These are phyloP conservation scores for Skeletonema grethae DNA, from an alignment of 108 stramenopile genomes.

Conservation along the genomic window DNA sequence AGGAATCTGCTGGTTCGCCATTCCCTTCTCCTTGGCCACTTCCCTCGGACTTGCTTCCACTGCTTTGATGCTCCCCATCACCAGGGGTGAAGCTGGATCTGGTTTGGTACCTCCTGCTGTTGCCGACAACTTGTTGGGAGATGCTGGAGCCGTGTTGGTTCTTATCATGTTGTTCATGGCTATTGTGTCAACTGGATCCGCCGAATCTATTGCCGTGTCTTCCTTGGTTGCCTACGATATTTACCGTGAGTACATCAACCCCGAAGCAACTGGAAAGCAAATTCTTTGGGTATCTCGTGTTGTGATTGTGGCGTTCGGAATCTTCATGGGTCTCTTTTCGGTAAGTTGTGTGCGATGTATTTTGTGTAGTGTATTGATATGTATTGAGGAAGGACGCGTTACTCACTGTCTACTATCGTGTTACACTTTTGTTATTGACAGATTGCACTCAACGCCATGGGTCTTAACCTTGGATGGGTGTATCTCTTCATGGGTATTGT, in stretches of 20 bases:
- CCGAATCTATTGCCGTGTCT: constrained; percentile 92
- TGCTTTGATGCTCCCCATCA: constrained; percentile 91
- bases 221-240: constrained; percentile 92
- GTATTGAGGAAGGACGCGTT: not conserved
- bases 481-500: constrained; percentile 94
- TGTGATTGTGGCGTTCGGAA: constrained; percentile 80
- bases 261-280: constrained; percentile 85
- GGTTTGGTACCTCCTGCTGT: constrained; percentile 94
- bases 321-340: constrained; percentile 78
- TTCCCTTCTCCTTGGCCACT: constrained; percentile 90
- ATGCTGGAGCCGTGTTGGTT: constrained; percentile 75
- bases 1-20: constrained; percentile 94
- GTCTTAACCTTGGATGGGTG: constrained; percentile 91
- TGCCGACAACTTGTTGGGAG: constrained; percentile 79
- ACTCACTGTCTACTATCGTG: not conserved
- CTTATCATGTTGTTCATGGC: constrained; percentile 96
- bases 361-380: not conserved
- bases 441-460: constrained; percentile 44
- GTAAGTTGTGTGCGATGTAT: constrained; percentile 15
- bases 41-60: constrained; percentile 86
- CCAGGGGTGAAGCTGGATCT: constrained; percentile 71
- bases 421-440: not conserved
- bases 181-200: constrained; percentile 90
- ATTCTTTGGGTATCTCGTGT: constrained; percentile 81
- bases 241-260: constrained; percentile 91